Percentiles rank a stretch among this genome's conserved stretches.
Conservation (phyloP, 2,329 filamentous ascomycete species). For the Diaporthe amygdali region DNA sequence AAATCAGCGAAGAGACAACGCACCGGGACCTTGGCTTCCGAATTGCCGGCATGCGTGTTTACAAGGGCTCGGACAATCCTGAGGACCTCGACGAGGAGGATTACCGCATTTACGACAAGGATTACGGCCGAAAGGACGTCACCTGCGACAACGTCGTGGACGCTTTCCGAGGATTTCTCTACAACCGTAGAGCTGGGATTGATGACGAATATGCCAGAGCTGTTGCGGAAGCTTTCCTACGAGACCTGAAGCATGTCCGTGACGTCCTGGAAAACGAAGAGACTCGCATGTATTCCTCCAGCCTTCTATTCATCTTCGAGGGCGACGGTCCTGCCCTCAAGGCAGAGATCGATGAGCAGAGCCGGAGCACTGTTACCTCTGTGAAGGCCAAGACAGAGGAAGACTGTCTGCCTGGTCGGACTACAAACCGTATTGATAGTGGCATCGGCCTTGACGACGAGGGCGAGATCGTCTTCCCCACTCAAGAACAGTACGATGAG, state of each 20-base stretch:
- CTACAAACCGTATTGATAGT: conserved; percentile 58
- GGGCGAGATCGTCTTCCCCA: conserved; percentile 36
- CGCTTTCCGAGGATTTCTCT: conserved; percentile 62
- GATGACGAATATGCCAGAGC: conserved; percentile 62
- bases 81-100: conserved; percentile 57
- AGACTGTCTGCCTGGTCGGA: conserved; percentile 34
- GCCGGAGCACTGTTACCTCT: conserved; percentile 55
- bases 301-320: conserved; percentile 68
- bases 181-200: conserved; percentile 62
- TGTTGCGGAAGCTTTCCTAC: conserved; percentile 58
- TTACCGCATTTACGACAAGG: conserved; percentile 67
- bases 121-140: conserved; percentile 61
- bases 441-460: conserved; percentile 56
- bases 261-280: conserved; percentile 60
- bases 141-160: conserved; percentile 59
- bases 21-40: conserved; percentile 66
- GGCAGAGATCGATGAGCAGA: conserved; percentile 59
- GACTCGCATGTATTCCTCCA: conserved; percentile 68
- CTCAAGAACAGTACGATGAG: conserved; percentile 35
- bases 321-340: conserved; percentile 63
- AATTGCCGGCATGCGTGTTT: conserved; percentile 70
- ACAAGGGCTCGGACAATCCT: conserved; percentile 58
- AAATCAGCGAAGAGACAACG: conserved; percentile 63
- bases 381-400: conserved; percentile 49
- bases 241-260: conserved; percentile 58